These are phyloP conservation scores for Verruconis gallopava DNA, from an alignment of 2,329 filamentous ascomycete species.

Conservation along the genomic window DNA sequence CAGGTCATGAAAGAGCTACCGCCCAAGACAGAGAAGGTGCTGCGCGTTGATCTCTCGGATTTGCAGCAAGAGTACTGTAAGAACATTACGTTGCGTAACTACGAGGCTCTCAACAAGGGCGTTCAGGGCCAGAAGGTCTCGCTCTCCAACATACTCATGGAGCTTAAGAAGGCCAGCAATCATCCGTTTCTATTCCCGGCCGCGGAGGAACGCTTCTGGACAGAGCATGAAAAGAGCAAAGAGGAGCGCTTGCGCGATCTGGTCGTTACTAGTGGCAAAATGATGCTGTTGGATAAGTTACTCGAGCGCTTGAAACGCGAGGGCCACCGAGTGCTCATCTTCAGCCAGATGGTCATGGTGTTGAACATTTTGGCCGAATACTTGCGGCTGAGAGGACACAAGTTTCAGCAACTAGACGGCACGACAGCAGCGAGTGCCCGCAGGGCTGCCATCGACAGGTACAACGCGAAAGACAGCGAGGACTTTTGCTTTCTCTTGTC, in stretches of 20 bases:
- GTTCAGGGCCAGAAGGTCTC: slow-evolving; percentile 84
- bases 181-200: slow-evolving; percentile 97
- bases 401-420: slow-evolving; percentile 88
- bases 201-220: slow-evolving; percentile 78
- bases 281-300: slow-evolving; percentile 97
- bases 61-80: slow-evolving; percentile 98
- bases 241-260: slow-evolving; percentile 87
- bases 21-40: slow-evolving; percentile 97
- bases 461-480: slow-evolving; percentile 89
- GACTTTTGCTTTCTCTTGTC: slow-evolving; percentile 96
- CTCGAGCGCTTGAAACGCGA: slow-evolving; percentile 86
- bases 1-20: slow-evolving; percentile 94
- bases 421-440: slow-evolving; percentile 82
- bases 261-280: slow-evolving; percentile 95
- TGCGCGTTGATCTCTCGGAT: slow-evolving; percentile 91
- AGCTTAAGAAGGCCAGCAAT: slow-evolving; percentile 97
- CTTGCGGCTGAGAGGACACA: slow-evolving; percentile 80
- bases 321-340: slow-evolving; percentile 90
- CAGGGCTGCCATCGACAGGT: slow-evolving; percentile 92
- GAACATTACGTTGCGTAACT: slow-evolving; percentile 94
- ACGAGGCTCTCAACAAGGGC: slow-evolving; percentile 83
- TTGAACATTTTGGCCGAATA: slow-evolving; percentile 93
- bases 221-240: slow-evolving; percentile 57
- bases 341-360: slow-evolving; percentile 99
- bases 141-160: slow-evolving; percentile 97